These are phyloP conservation scores for Fusarium sp. DNA, from an alignment of 2,329 filamentous ascomycete genomes.

Conservation along the genomic window DNA sequence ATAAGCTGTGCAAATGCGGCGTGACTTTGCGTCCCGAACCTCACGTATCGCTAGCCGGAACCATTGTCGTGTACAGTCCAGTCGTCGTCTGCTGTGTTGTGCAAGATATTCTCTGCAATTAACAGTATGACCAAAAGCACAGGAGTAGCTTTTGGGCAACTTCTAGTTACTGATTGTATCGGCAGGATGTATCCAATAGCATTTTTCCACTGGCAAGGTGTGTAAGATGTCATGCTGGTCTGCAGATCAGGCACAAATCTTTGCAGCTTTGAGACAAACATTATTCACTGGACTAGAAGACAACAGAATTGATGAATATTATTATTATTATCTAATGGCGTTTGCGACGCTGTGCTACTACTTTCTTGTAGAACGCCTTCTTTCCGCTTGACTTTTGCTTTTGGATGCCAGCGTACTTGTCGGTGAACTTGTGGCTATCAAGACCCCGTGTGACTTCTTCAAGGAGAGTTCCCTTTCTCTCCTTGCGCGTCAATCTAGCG, in stretches of 20 bases:
- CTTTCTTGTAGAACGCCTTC: conserved; percentile 87
- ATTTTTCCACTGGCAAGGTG: neutral
- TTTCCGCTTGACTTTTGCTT: conserved; percentile 85
- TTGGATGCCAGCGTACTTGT: conserved; percentile 89
- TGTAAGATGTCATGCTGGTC: neutral
- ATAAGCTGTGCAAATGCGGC: neutral
- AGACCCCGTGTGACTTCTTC: conserved; percentile 76
- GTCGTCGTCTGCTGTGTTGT: neutral
- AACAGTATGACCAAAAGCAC: neutral
- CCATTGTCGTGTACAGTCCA: neutral
- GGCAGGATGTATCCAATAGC: neutral
- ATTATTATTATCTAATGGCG: conserved; percentile 38
- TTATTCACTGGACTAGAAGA: neutral
- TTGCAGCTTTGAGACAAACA: neutral
- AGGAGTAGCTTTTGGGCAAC: neutral
- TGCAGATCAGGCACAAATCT: neutral
- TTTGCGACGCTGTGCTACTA: conserved; percentile 64
- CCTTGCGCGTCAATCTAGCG: conserved; percentile 83
- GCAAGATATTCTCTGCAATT: neutral
- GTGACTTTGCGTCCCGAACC: neutral
- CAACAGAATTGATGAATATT: neutral
- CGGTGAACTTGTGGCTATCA: conserved; percentile 77
- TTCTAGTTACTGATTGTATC: neutral
- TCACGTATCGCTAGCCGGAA: neutral
- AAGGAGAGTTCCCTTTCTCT: conserved; percentile 86